phyloP scores from a whole-genome alignment of 2,329 filamentous ascomycete species.

The Cladosporium sp. region DNA sequence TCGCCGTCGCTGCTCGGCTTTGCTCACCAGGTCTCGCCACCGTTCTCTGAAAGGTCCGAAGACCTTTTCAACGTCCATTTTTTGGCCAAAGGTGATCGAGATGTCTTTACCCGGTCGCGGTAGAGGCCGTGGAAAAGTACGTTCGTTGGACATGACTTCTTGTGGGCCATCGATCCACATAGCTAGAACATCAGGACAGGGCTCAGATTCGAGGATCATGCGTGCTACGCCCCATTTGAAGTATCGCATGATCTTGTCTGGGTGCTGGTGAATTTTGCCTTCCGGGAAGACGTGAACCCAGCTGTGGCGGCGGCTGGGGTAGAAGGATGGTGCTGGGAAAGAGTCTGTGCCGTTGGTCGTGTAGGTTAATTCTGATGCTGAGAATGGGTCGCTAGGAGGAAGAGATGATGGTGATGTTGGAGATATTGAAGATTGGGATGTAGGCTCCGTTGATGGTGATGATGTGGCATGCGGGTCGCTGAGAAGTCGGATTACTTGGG shows the following conservation, averaged over 20 bases:
- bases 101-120: constrained; percentile 70
- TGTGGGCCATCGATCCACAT: constrained; percentile 94
- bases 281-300: constrained; percentile 98
- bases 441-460: not conserved
- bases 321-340: constrained; percentile 69
- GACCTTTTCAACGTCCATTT: constrained; percentile 64
- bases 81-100: constrained; percentile 73
- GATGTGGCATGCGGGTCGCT: constrained; percentile 45
- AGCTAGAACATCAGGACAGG: constrained; percentile 81
- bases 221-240: constrained; percentile 97
- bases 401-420: constrained; percentile 11
- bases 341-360: constrained; percentile 63
- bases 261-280: constrained; percentile 86
- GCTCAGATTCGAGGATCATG: constrained; percentile 83
- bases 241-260: constrained; percentile 76
- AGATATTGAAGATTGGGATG: constrained; percentile 14
- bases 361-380: constrained; percentile 51
- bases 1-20: constrained; percentile 40
- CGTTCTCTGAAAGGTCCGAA: constrained; percentile 73
- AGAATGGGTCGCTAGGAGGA: constrained; percentile 52
- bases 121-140: constrained; percentile 73
- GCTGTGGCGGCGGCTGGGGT: constrained; percentile 62
- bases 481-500: constrained; percentile 78
- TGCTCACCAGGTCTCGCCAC: constrained; percentile 66
- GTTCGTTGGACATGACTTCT: constrained; percentile 79